These are phyloP conservation scores for Rhizophagus prolifer DNA, from an alignment of 192 early-diverging fungal species.

Conservation along the genomic window DNA sequence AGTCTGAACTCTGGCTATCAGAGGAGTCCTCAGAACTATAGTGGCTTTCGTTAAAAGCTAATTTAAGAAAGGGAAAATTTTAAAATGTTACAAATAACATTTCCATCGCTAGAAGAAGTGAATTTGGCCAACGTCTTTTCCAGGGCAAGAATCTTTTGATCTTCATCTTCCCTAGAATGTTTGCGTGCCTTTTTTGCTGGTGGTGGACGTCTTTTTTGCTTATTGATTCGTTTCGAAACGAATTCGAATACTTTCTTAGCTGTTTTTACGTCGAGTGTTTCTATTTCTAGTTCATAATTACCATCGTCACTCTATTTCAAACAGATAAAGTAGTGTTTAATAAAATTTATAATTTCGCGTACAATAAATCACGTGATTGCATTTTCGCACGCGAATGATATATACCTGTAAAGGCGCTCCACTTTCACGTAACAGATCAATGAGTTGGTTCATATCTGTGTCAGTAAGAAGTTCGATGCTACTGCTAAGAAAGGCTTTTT, in stretches of 20 bases:
- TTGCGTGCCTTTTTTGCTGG: slow-evolving; percentile 46
- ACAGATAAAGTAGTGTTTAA: background rate
- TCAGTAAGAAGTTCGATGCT: slow-evolving; percentile 61
- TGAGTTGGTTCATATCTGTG: slow-evolving; percentile 66
- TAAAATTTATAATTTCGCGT: background rate
- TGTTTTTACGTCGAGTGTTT: slow-evolving; percentile 78
- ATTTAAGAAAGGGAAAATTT: slow-evolving; percentile 44
- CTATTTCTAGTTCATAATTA: slow-evolving; percentile 95
- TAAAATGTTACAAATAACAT: slow-evolving; percentile 22
- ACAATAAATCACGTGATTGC: background rate
- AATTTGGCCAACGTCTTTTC: slow-evolving; percentile 52
- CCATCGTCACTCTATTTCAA: slow-evolving; percentile 51
- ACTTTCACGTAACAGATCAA: slow-evolving; percentile 69
- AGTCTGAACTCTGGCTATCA: slow-evolving; percentile 53
- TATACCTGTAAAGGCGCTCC: slow-evolving; percentile 60
- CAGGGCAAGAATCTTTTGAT: slow-evolving; percentile 43
- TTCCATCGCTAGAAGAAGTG: slow-evolving; percentile 31
- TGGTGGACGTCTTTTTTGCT: slow-evolving; percentile 45
- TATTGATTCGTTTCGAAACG: slow-evolving; percentile 63
- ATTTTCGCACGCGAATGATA: background rate
- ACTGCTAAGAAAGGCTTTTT: slow-evolving; percentile 84
- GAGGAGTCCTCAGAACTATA: slow-evolving; percentile 44
- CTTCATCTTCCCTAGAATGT: slow-evolving; percentile 48
- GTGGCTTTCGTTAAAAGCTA: slow-evolving; percentile 36
- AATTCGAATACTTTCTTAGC: slow-evolving; percentile 85